Conservation (phyloP, 164 flowering plant genomes). For the Sextonia rubra region DNA sequence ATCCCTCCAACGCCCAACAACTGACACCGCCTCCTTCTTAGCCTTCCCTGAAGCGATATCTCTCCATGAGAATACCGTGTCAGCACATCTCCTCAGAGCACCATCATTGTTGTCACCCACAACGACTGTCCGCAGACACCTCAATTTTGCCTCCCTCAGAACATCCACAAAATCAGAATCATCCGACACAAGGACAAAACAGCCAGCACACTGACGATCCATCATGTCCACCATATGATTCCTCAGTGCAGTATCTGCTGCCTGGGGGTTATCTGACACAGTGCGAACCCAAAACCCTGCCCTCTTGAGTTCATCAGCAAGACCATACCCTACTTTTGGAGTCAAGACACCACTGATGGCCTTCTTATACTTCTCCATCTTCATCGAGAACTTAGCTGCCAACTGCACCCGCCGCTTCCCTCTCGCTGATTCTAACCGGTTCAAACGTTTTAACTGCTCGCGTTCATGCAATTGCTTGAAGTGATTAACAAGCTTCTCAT, state of each 20-base stretch:
- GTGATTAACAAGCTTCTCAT: conserved; percentile 65
- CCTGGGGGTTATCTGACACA: conserved; percentile 68
- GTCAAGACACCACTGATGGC: conserved; percentile 56
- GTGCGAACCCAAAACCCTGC: conserved; percentile 70
- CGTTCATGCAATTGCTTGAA: conserved; percentile 74
- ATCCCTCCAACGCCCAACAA: conserved; percentile 75
- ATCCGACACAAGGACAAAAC: conserved; percentile 82
- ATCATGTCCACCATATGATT: conserved; percentile 67
- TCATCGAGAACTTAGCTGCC: conserved; percentile 68
- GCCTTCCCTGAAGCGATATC: conserved; percentile 77
- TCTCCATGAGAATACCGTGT: conserved; percentile 71
- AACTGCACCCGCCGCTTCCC: conserved; percentile 61
- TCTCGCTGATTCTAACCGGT: conserved; percentile 58
- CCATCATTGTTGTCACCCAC: conserved; percentile 72
- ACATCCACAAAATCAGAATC: conserved; percentile 70
- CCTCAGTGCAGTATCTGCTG: conserved; percentile 65
- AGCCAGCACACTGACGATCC: conserved; percentile 48
- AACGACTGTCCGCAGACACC: conserved; percentile 78
- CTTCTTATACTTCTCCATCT: conserved; percentile 77
- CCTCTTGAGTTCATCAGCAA: conserved; percentile 71
- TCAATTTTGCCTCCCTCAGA: conserved; percentile 63
- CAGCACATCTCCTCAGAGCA: conserved; percentile 67
- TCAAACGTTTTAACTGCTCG: conserved; percentile 68
- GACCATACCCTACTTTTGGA: conserved; percentile 66
- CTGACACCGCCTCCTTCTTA: conserved; percentile 59